Evolutionary conservation across 2,329 filamentous ascomycete genomes (phyloP), one percentile per base, ranked within the genome.

Genomic region (Pestalotiopsis sp.): DNA sequence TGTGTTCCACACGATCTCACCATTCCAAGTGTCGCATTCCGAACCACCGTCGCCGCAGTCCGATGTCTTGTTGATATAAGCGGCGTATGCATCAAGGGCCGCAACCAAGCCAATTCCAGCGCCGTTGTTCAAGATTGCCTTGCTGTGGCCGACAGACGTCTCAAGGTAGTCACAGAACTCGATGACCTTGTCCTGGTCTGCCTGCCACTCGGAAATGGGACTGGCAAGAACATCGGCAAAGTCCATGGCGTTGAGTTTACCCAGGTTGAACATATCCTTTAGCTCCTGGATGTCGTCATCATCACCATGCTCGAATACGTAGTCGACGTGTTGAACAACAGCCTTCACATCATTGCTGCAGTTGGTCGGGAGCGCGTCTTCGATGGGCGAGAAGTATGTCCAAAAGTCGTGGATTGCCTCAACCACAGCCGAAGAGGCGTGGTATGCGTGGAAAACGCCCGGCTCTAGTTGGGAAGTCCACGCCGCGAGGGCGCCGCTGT

Each of bases 391-490:
- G 74, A 84, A 86, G 72, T 87, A 86, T 71, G 81, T 78, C 79
- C 82, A 86, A 73, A 86, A 82, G 58, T 82, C 80, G 17, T 78
- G 73, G 64, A 86, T 81, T 0, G 80, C 79, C 71, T 87, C 75
- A 0, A 87, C 82, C 1, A 84, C 82, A 0, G 84, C 86, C 69
- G 82, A 84, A 4, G 84, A 85, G 2, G 85, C 80, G 72, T 83
- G 83, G 64, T 86, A 85, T 1, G 84, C 84, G 80, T 83, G 85
- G 74, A 85, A 83, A 6, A 82, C 83, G 31, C 84, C 85, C 0
- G 85, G 84, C 12, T 82, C 79, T 13, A 81, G 77, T 14, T 81
- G 78, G 27, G 81, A 82, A 12, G 79, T 81, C 84, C 84, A 86
- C 7, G 84, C 84, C 2, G 85, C 75, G 6, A 87, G 77, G 7